Conservation (phyloP, 371 early-diverging fungal genomes). For the Gilbertella persicaria region DNA sequence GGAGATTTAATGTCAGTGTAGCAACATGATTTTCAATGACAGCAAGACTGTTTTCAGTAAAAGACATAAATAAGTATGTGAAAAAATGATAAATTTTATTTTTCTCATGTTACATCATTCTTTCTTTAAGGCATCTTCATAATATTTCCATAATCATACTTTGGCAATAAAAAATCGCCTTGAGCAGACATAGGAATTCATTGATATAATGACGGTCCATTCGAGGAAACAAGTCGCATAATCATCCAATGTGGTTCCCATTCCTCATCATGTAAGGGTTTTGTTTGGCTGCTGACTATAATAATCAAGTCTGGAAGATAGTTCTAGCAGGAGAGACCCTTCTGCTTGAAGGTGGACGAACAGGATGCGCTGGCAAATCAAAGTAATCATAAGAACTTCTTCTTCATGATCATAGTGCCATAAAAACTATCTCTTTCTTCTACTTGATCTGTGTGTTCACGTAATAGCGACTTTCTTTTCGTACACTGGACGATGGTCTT, state of each 20-base stretch:
- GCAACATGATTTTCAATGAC: slow-evolving; percentile 51
- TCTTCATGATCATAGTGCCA: no score
- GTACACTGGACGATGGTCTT: no score
- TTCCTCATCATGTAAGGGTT: slow-evolving; percentile 12
- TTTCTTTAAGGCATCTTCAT: slow-evolving; percentile 10
- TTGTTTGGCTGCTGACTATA: neutral
- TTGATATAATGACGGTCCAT: slow-evolving; percentile 21
- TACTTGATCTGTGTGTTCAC: no score
- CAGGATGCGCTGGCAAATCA: no score
- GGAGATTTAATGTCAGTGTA: slow-evolving; percentile 58
- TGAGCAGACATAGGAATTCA: slow-evolving; percentile 27
- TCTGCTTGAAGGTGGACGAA: no score
- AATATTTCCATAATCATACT: slow-evolving; percentile 24
- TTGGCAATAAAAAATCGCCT: slow-evolving; percentile 21
- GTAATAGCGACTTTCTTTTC: no score
- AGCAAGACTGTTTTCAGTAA: neutral
- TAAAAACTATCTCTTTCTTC: no score
- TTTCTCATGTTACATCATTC: slow-evolving; percentile 30
- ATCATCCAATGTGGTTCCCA: slow-evolving; percentile 24
- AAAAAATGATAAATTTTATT: slow-evolving; percentile 28
- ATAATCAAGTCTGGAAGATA: no score
- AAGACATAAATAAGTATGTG: no score
- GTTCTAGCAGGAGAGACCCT: neutral
- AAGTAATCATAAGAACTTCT: no score
- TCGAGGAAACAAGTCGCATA: slow-evolving; percentile 22